Evolutionary conservation across 306 rosid genomes (phyloP), one percentile per base, ranked within the genome.

Genomic region (Urtica urens): DNA sequence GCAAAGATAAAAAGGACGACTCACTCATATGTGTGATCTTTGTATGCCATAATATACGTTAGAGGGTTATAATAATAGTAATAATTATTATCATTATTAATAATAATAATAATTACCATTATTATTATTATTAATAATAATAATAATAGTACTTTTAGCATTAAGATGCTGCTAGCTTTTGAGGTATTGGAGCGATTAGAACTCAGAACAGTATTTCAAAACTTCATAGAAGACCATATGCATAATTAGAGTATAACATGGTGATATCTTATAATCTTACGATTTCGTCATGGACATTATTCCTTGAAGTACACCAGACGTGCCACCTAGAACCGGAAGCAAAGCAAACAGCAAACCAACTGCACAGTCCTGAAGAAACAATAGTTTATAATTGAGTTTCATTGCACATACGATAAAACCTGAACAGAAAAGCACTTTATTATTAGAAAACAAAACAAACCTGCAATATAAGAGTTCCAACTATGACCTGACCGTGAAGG

Each of bases 321-420:
- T 81, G 40, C 94, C 99, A 49, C 93, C 99, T 23, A 85, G 78
- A 63, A 90, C 74, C 6, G 99, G 99, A 69, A 90, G 84, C 78
- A 90, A 57, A 7, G 99, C 95, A 79, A 90, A 90, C 54, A 90
- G 85, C 81, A 90, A 75, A 54, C 99, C 99, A 46, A 90, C 94
- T 24, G 99, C 92, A 75, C 95, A 81, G 54, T 90, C 99, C 95
- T 90, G 78, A 58, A 50, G 61, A 47, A 7, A 27, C 7, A 20
- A 1, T 33, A 13, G 10, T 48, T 44, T 48, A 31, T 16, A 51
- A 11, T 11, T 20, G 12, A 21, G 6, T 6, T 17, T 3, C 26
- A 25, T 28, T 26, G 16, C 21, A 9, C 10, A 25, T 25, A n/a
- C 3, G 35, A 16, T 14, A 15, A 48, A 48, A 48, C 22, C 29